These are phyloP conservation scores for Phytopythium cucurbitacearum DNA, from an alignment of 352 stramenopile species.

Conservation along the genomic window DNA sequence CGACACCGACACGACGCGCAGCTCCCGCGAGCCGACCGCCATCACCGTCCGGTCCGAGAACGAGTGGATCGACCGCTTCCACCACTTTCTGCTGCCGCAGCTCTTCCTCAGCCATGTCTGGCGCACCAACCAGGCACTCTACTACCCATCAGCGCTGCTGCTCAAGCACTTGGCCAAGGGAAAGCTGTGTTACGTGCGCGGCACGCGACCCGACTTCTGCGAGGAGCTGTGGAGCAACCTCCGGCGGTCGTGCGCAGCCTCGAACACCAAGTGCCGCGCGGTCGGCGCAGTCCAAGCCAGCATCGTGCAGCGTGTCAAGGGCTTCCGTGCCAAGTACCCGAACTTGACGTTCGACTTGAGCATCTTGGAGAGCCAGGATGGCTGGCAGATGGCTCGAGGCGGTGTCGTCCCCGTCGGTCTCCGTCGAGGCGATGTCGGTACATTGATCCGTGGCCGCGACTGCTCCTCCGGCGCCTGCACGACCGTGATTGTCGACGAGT, in stretches of 20 bases:
- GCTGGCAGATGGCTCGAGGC: slow-evolving; percentile 2
- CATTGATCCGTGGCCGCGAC: slow-evolving; percentile 1
- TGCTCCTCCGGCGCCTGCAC: slow-evolving; percentile 11
- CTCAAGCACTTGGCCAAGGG: background rate
- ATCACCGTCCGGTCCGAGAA: slow-evolving; percentile 16
- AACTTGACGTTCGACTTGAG: slow-evolving; percentile 1
- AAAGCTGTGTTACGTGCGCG: slow-evolving; percentile 1
- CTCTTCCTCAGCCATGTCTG: slow-evolving; percentile 29
- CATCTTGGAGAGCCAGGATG: background rate
- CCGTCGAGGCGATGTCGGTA: background rate
- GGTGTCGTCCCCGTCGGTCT: background rate
- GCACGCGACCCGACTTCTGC: slow-evolving; percentile 6
- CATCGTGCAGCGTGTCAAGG: background rate
- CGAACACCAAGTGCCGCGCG: background rate
- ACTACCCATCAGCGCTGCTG: slow-evolving; percentile 20
- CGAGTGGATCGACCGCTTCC: slow-evolving; percentile 31
- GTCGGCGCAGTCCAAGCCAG: background rate
- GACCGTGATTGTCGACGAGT: slow-evolving; percentile 39
- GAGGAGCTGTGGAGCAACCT: slow-evolving; percentile 10
- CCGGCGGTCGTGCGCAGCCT: slow-evolving; percentile 1
- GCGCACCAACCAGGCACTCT: slow-evolving; percentile 29
- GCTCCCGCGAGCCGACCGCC: slow-evolving; percentile 4
- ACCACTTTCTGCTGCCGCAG: slow-evolving; percentile 31
- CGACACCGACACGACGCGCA: background rate
- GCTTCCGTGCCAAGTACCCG: background rate